A percentile compares a stretch with the other conserved stretches of the same genome.
Conservation (phyloP, 495 filamentous ascomycete genomes). For the Emericellopsis terricola region DNA sequence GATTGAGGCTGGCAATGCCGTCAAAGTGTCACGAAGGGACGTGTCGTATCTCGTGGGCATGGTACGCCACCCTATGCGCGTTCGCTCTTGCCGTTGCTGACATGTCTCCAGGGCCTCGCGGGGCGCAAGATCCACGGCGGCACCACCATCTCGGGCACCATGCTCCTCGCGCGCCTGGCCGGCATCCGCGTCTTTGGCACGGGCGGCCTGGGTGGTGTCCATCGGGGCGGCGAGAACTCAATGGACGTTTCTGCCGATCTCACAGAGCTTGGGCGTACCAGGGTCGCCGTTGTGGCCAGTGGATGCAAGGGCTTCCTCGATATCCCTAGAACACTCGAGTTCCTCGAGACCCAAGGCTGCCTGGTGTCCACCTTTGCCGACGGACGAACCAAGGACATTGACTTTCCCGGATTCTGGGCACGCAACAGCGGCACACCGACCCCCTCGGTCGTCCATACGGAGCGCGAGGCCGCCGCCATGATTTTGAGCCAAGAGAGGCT, state of each 20-base stretch:
- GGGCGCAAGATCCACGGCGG: slow-evolving; percentile 63
- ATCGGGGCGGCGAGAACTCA: slow-evolving; percentile 65
- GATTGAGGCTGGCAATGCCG: slow-evolving; percentile 41
- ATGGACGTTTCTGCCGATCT: slow-evolving; percentile 93
- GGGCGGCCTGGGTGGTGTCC: slow-evolving; percentile 74
- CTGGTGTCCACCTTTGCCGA: slow-evolving; percentile 79
- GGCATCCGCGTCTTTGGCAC: slow-evolving; percentile 91
- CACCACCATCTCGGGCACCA: slow-evolving; percentile 84
- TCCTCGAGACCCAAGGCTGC: slow-evolving; percentile 84
- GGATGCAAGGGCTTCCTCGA: slow-evolving; percentile 95
- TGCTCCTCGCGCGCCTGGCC: slow-evolving; percentile 71
- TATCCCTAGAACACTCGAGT: slow-evolving; percentile 78
- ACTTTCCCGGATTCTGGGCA: slow-evolving; percentile 83
- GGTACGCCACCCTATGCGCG: slow-evolving; percentile 25
- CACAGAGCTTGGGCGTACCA: slow-evolving; percentile 83
- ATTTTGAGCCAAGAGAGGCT: slow-evolving; percentile 42
- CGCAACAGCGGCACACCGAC: slow-evolving; percentile 68
- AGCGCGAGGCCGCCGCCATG: slow-evolving; percentile 70
- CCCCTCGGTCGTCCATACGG: slow-evolving; percentile 52
- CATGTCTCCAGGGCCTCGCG: slow-evolving; percentile 30
- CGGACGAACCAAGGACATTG: slow-evolving; percentile 41
- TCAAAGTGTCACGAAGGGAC: slow-evolving; percentile 79
- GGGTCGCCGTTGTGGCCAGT: slow-evolving; percentile 72
- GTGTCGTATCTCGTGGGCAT: slow-evolving; percentile 62
- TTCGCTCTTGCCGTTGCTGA: neutral